Base-by-base conservation (phyloP, 2,329 filamentous ascomycete genomes). In the Trichoderma arundinaceum region DNA sequence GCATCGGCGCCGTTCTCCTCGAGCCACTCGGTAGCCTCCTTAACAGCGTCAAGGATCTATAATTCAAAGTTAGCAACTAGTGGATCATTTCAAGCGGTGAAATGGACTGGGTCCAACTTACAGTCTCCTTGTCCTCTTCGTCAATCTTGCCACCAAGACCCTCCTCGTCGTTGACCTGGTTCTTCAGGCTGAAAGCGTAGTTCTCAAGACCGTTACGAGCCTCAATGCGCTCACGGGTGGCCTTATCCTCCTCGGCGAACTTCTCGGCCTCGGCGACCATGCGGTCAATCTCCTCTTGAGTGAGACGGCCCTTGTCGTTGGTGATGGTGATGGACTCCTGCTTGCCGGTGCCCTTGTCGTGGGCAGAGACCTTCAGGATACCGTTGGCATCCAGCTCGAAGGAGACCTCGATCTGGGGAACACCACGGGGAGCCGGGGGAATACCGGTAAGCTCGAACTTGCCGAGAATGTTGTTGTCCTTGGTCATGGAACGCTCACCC, bases 261-360 rank as follows among this genome's bases (percentile, higher is more conserved):
- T 97, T 92, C 88, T 98, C 95, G 68, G 95, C 95, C 83, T 99
- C 95, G 73, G 90, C 89, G 70, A 99, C 93, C 95, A 99, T 99
- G 81, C 95, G 95, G 81, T 98, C 94, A 74, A 99, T 99, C 81
- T 99, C 95, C 73, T 99, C 95, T 76, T 91, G 90, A 74, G 91
- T 93, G 60, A 99, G 90, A 79, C 95, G 94, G 72, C 95, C 95
- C 90, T 98, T 98, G 84, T 99, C 95, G 84, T 99, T 98, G 83
- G 91, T 98, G 79, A 99, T 99, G 74, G 95, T 98, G 80, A 99
- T 98, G 70, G 91, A 93, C 86, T 99, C 93, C 69, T 87, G 88
- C 88, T 98, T 97, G 81, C 95, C 95, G 75, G 94, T 97, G 78
- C 94, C 95, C 90, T 98, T 98, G 82, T 99, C 95, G 76, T 91